Evolutionary conservation across 2,329 filamentous ascomycete genomes (phyloP).

Genomic region (Xylariales sp.): DNA sequence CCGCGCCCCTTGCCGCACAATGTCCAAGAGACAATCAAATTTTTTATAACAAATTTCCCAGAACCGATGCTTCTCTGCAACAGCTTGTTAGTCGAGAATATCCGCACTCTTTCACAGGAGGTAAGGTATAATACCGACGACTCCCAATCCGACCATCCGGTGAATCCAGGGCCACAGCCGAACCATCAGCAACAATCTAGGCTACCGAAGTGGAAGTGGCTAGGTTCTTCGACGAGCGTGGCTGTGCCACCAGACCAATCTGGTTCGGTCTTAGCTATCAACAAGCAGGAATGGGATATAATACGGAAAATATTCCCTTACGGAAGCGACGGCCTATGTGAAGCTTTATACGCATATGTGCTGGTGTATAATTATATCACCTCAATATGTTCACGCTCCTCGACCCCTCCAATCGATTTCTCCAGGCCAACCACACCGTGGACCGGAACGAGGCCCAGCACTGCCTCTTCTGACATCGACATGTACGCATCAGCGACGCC

Average conservation of each 20-base stretch:
- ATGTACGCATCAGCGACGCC: slow-evolving; percentile 13
- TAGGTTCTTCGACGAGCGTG: slow-evolving; percentile 33
- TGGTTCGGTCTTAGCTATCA: slow-evolving; percentile 1
- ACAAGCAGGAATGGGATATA: slow-evolving; percentile 54
- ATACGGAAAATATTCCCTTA: slow-evolving; percentile 65
- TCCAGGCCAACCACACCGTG: slow-evolving; percentile 23
- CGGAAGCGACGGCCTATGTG: slow-evolving; percentile 66
- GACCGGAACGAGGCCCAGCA: slow-evolving; percentile 10
- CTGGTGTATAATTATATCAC: slow-evolving; percentile 69
- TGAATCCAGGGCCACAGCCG: slow-evolving; percentile 24
- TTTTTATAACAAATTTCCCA: slow-evolving; percentile 67
- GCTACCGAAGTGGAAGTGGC: slow-evolving; percentile 45
- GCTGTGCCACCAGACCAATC: slow-evolving; percentile 19
- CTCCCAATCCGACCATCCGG: slow-evolving; percentile 38
- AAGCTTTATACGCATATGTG: slow-evolving; percentile 69
- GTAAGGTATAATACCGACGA: slow-evolving; percentile 54
- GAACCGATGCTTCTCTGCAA: slow-evolving; percentile 68
- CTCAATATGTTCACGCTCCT: slow-evolving; percentile 50
- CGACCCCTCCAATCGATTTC: slow-evolving; percentile 14
- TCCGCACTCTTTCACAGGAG: slow-evolving; percentile 66
- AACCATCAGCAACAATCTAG: slow-evolving; percentile 40
- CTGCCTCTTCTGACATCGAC: slow-evolving; percentile 16
- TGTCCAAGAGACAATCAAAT: slow-evolving; percentile 64
- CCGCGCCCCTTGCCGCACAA: slow-evolving; percentile 64
- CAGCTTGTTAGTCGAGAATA: slow-evolving; percentile 67